Evolutionary conservation across 1,139 yeast genomes (phyloP), one percentile per base, ranked within the genome.

Genomic region (Scheffersomyces illinoinensis): DNA sequence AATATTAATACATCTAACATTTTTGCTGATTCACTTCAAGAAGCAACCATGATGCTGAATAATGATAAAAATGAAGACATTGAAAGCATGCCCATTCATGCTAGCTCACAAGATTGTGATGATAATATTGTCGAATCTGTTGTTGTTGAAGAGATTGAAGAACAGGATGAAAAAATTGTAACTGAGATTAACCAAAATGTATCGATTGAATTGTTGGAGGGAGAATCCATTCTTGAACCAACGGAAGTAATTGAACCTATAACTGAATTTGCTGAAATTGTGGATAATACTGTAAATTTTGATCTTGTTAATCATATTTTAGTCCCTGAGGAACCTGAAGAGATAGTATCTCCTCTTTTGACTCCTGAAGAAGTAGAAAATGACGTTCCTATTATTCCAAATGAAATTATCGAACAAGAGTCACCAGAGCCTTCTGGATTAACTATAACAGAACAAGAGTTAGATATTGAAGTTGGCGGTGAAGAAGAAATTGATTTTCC

Each of bases 201-300:
- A 17, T 21, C n/a, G 23, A 49, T 43, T 24, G 56, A 59, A 46
- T 53, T 54, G 21, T 50, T 17, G n/a, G 53, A 50, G 43, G 53
- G 52, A 23, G n/a, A 46, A 20, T 53, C 53, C 3, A 50, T 26
- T 19, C 24, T 54, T 24, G 56, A 55, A 52, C 33, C 21, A 6
- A 49, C 17, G 3, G 53, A 20, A 21, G 39, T 49, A n/a, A 39
- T 24, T 18, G 57, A 55, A 51, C 47, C 54, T 20, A 59, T 55
- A 18, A 19, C 43, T 6, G 59, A 59, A 17, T 53, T 56, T n/a
- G 66, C 62, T 21, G 58, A 56, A 17, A 55, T 53, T 52, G 33
- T 24, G 10, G 62, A 61, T 24, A 33, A 18, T 50, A 21, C 10
- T n/a, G 17, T 1, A 1, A 48, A 20, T 48, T 17, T 14, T 33